Evolutionary conservation across 2,329 filamentous ascomycete species (phyloP), one percentile per base, ranked within the genome.

Genomic region (Lachnum nothofagi): DNA sequence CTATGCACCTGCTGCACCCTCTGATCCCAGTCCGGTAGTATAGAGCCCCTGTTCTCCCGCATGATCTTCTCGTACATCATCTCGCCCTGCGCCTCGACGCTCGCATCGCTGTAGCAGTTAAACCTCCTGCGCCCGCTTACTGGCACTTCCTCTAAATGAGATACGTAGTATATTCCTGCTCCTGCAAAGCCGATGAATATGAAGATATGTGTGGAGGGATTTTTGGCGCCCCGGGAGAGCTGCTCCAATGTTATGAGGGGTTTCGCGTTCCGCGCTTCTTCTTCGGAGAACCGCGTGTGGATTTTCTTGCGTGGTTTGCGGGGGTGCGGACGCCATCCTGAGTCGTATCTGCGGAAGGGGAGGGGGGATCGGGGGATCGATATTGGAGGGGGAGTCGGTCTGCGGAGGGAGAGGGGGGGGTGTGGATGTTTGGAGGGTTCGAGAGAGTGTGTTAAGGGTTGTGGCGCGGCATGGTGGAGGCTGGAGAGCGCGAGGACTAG

Each of bases 121-220:
- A 91, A 91, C 29, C 87, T 77, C 59, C 74, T 73, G 7, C 88
- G 78, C 0, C 85, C 83, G 4, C 82, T 85, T 5, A 89, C 77
- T 2, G 86, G 86, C 12, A 91, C 86, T 25, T 77, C 78, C 65
- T 91, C 83, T 35, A 87, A 70, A 63, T 90, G 85, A 62, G 70
- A 74, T 47, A 82, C 71, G 70, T 89, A 90, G 63, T 89, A 82
- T 3, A 63, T 42, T 14, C 50, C 19, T 4, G 68, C 71, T n/a
- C 66, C 60, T 14, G 71, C 64, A 23, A 71, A 70, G 12, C 70
- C 52, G 1, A 70, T 55, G 14, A 74, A 63, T 12, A 78, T 65
- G 23, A 69, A 59, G 47, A 68, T 66, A 38, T 71, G 71, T 44
- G 54, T 50, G 2, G 60, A 65, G 20, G 66, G 66, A 49, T 66